phyloP scores from a whole-genome alignment of 495 filamentous ascomycete species.

The Polyplosphaeria fusca region DNA sequence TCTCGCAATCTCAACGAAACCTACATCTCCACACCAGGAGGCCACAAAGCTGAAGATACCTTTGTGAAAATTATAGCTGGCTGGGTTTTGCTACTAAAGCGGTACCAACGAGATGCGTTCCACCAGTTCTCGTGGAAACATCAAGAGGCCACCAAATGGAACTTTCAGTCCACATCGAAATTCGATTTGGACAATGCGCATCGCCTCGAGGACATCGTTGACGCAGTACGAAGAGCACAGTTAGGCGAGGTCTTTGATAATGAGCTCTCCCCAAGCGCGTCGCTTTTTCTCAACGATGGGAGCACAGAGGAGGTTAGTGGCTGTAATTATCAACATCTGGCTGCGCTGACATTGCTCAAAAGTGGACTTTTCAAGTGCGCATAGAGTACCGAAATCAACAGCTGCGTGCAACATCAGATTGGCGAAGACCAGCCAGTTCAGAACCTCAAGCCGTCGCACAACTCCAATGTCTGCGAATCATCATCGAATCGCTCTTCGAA shows the following conservation, averaged over 20 bases:
- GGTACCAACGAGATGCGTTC: slow-evolving; percentile 12
- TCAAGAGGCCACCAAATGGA: neutral
- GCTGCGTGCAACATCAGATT: neutral
- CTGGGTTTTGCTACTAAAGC: slow-evolving; percentile 9
- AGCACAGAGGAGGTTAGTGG: slow-evolving; percentile 4
- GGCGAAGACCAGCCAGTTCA: slow-evolving; percentile 9
- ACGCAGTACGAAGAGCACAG: neutral
- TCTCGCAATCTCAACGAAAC: too few relatives aligned
- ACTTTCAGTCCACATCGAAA: too few relatives aligned
- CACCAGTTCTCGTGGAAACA: slow-evolving; percentile 1
- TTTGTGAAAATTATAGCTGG: too few relatives aligned
- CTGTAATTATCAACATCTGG: neutral
- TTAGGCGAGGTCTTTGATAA: neutral
- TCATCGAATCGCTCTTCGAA: neutral
- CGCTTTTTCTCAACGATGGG: slow-evolving; percentile 4
- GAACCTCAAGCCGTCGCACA: slow-evolving; percentile 2
- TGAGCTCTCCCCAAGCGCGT: neutral
- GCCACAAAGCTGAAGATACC: too few relatives aligned
- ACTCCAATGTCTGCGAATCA: slow-evolving; percentile 4
- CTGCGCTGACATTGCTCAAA: neutral
- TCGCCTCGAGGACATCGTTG: neutral
- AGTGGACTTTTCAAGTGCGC: slow-evolving; percentile 20
- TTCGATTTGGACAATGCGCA: neutral
- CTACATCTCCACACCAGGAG: too few relatives aligned
- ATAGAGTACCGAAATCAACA: neutral